Evolutionary conservation across 2,329 filamentous ascomycete species (phyloP), one percentile per base, ranked within the genome.

Genomic region (Corynespora cassiicola): DNA sequence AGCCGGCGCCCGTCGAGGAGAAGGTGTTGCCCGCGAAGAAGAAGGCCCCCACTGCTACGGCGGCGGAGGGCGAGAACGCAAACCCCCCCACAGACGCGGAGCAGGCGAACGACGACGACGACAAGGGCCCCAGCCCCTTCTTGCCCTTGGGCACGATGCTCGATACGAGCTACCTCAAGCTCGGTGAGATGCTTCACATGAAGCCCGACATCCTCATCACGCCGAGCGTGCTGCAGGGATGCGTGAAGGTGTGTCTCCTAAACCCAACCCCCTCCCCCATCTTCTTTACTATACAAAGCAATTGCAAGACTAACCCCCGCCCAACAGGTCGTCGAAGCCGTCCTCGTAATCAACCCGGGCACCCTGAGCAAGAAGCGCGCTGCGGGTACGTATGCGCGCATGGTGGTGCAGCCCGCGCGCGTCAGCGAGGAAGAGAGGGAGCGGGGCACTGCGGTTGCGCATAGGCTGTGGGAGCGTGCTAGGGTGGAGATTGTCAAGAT

Each of bases 311-410:
- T 37, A 29, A 11, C 1, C 7, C 7, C 8, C 11, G 15, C 22
- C 7, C n/a, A n/a, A 23, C 53, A 96, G 90, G 90, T 96, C 26
- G 85, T 97, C 8, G 89, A 96, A 60, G 89, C 86, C 52, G 90
- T 96, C 0, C 71, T 97, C 6, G 84, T 90, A 9, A 86, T 99
- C 59, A 99, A 99, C 65, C 92, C 94, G 0, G 92, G 94, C 5
- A 85, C 83, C 32, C 72, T 96, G 21, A 94, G 90, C 11, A 96
- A 95, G 71, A 83, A 88, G 39, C 85, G 84, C 42, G 90, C 86
- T 1, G 79, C 91, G 0, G 94, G 94, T 5, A 96, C 90, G 1
- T 97, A 87, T 66, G 88, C 90, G 1, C 84, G 86, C 33, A 80
- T 99, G 76, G 82, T 82, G 14, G 71, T 97, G 6, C 79, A 88